Percentiles rank a stretch among this genome's conserved stretches.
Evolutionary conservation across 345 rosid genomes (phyloP).

Genomic region (Lepidium aucheri): DNA sequence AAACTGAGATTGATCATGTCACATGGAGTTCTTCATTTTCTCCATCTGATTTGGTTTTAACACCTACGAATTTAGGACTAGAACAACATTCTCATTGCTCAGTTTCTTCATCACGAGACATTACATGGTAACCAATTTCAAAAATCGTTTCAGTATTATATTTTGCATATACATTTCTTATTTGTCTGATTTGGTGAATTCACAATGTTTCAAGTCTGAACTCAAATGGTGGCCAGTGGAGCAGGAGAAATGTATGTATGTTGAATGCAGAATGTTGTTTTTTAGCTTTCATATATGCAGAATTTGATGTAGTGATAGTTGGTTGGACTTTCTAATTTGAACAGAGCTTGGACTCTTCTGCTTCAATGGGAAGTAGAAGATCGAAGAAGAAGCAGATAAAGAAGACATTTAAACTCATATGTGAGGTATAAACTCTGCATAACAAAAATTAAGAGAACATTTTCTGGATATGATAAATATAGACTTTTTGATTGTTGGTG

Average conservation of each 20-base stretch:
- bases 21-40: conserved; percentile 38
- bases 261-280: not conserved
- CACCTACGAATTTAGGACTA: conserved; percentile 55
- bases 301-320: not conserved
- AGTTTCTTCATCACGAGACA: conserved; percentile 58
- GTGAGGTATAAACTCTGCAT: conserved; percentile 45
- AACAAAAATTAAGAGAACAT: not conserved
- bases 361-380: conserved; percentile 49
- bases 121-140: conserved; percentile 27
- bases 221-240: conserved; percentile 62
- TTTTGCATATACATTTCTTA: not conserved
- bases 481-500: not conserved
- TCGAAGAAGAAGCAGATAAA: conserved; percentile 60
- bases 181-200: not conserved
- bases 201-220: conserved; percentile 48
- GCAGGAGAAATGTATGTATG: conserved; percentile 61
- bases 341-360: conserved; percentile 71
- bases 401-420: conserved; percentile 78
- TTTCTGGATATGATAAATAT: not conserved
- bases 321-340: not conserved
- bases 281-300: not conserved
- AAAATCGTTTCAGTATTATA: no score
- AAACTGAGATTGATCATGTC: conserved; percentile 17
- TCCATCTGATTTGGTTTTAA: conserved; percentile 47
- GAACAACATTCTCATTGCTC: conserved; percentile 40